Evolutionary conservation across 768 basidiomycete genomes (phyloP).

Genomic region (Ramaria rubella): DNA sequence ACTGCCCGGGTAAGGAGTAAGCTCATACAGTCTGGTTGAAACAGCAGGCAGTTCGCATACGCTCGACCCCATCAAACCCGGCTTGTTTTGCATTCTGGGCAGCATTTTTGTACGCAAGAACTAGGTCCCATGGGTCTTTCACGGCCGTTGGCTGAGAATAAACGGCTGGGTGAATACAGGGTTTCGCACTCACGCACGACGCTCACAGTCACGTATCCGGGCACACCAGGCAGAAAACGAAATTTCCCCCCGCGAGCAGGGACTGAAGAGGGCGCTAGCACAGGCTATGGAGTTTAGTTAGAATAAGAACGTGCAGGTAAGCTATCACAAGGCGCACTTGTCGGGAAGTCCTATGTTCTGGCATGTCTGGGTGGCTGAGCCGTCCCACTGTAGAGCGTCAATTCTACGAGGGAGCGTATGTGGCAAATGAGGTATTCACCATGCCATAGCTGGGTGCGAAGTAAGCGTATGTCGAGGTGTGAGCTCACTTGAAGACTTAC

Average conservation of each 20-base stretch:
- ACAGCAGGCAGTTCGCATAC: slow-evolving; percentile 6
- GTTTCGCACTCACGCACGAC: neutral
- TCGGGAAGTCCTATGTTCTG: slow-evolving; percentile 34
- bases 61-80: slow-evolving; percentile 31
- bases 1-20: neutral
- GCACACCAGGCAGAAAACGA: slow-evolving; percentile 31
- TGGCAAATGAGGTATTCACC: slow-evolving; percentile 19
- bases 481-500: slow-evolving; percentile 15
- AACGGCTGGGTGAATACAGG: neutral
- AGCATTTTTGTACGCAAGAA: slow-evolving; percentile 27
- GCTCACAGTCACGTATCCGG: slow-evolving; percentile 37
- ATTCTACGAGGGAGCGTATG: neutral
- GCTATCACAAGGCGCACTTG: slow-evolving; percentile 17
- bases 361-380: slow-evolving; percentile 31
- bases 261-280: slow-evolving; percentile 41
- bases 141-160: slow-evolving; percentile 21
- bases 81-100: slow-evolving; percentile 30
- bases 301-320: neutral
- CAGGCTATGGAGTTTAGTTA: slow-evolving; percentile 25
- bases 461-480: neutral
- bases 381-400: slow-evolving; percentile 26
- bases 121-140: slow-evolving; percentile 26
- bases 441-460: slow-evolving; percentile 31
- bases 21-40: neutral
- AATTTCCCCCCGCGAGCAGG: slow-evolving; percentile 37